These are phyloP conservation scores for Trichoderma asperellum DNA, from an alignment of 2,329 filamentous ascomycete species.

Conservation along the genomic window DNA sequence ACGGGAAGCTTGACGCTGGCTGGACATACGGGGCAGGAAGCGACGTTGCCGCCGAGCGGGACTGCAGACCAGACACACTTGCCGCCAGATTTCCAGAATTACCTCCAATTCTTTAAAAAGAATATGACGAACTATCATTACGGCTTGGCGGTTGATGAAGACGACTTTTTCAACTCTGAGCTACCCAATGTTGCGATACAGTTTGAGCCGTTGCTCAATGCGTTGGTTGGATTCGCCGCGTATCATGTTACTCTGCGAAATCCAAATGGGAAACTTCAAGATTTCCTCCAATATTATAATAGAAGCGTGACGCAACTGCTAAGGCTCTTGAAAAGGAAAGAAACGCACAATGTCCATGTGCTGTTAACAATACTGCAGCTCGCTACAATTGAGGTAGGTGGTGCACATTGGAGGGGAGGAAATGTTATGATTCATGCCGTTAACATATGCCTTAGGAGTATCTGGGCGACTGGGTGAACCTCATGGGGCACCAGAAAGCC, in stretches of 20 bases:
- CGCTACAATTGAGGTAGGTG: constrained; percentile 83
- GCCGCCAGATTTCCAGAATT: constrained; percentile 72
- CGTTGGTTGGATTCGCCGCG: constrained; percentile 83
- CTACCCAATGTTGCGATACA: constrained; percentile 73
- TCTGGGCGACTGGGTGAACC: constrained; percentile 91
- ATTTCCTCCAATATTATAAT: constrained; percentile 90
- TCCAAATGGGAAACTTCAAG: constrained; percentile 72
- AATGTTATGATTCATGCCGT: background rate
- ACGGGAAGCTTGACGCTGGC: constrained; percentile 28
- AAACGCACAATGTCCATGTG: constrained; percentile 72
- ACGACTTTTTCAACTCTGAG: constrained; percentile 72
- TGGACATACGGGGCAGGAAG: constrained; percentile 5
- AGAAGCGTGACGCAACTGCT: constrained; percentile 80
- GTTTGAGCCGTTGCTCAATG: constrained; percentile 80
- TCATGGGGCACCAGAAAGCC: constrained; percentile 90
- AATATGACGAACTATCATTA: constrained; percentile 84
- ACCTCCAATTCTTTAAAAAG: constrained; percentile 76
- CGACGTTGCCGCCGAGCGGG: constrained; percentile 33
- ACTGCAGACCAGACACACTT: constrained; percentile 60
- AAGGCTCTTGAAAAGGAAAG: constrained; percentile 68
- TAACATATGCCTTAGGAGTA: constrained; percentile 68
- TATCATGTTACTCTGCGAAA: constrained; percentile 79
- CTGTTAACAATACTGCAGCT: constrained; percentile 88
- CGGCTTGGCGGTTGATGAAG: constrained; percentile 70
- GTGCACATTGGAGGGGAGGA: constrained; percentile 7